Evolutionary conservation across 208 protist genomes (phyloP).

Genomic region (Leishmania lainsoni): DNA sequence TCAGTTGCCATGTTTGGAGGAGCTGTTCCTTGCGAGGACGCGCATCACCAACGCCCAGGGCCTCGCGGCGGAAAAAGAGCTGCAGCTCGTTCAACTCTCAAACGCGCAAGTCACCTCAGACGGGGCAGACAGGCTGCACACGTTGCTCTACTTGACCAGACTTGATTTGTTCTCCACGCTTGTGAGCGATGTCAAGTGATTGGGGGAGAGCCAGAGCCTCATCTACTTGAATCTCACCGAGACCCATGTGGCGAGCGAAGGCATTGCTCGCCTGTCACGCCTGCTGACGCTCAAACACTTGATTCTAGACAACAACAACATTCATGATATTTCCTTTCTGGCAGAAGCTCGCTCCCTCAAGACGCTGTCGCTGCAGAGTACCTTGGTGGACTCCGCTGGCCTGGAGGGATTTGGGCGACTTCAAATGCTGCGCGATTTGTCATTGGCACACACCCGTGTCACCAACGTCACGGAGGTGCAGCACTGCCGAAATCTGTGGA

Average conservation of each 20-base stretch:
- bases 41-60: slow-evolving; percentile 16
- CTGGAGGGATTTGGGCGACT: slow-evolving; percentile 21
- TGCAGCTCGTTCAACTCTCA: slow-evolving; percentile 30
- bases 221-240: slow-evolving; percentile 27
- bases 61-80: slow-evolving; percentile 4
- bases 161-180: slow-evolving; percentile 33
- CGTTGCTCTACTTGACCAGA: slow-evolving; percentile 20
- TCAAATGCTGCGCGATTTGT: slow-evolving; percentile 26
- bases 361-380: slow-evolving; percentile 27
- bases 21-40: slow-evolving; percentile 31
- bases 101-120: slow-evolving; percentile 19
- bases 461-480: slow-evolving; percentile 22
- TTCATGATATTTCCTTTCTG: slow-evolving; percentile 21
- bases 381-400: slow-evolving; percentile 16
- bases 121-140: slow-evolving; percentile 22
- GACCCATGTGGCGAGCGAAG: slow-evolving; percentile 26
- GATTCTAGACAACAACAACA: slow-evolving; percentile 18
- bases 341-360: slow-evolving; percentile 15
- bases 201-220: slow-evolving; percentile 19
- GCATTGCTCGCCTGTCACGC: slow-evolving; percentile 6
- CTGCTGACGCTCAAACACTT: slow-evolving; percentile 28
- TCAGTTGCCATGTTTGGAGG: slow-evolving; percentile 15
- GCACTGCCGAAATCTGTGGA: slow-evolving; percentile 12
- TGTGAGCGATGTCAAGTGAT: slow-evolving; percentile 16
- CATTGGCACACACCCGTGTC: slow-evolving; percentile 28